phyloP scores from a whole-genome alignment of 306 rosid genomes.

The Crotalaria pallida region DNA sequence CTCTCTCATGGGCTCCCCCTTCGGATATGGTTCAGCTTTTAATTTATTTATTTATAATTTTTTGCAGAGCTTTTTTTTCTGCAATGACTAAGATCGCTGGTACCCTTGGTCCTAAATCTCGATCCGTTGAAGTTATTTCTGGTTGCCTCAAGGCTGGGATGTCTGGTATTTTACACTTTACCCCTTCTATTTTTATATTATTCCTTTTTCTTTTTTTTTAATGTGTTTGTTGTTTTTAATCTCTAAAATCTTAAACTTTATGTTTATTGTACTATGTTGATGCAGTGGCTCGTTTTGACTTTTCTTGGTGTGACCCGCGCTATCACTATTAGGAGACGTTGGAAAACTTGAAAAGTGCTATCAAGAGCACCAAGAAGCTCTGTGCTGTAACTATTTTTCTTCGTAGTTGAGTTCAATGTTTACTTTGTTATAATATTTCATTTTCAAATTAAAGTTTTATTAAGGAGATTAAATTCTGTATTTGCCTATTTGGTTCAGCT shows the following conservation, averaged over 20 bases:
- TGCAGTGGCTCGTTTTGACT: conserved; percentile 97
- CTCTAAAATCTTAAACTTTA: background rate
- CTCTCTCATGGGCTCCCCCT: no score
- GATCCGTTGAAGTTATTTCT: conserved; percentile 70
- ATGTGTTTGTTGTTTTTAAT: no score
- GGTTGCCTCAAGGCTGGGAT: conserved; percentile 89
- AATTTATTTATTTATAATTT: background rate
- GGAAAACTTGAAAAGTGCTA: conserved; percentile 82
- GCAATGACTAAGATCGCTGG: conserved; percentile 99
- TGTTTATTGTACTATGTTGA: conserved; percentile 22
- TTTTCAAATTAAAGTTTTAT: no score
- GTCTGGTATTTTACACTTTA: conserved; percentile 56
- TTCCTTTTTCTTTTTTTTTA: background rate
- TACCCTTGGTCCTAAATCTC: conserved; percentile 88
- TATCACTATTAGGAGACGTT: conserved; percentile 91
- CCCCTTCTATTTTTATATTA: background rate
- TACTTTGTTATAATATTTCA: no score
- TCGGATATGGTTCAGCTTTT: no score
- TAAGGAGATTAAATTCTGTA: no score
- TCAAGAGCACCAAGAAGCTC: conserved; percentile 81
- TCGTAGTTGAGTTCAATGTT: no score
- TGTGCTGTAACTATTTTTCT: conserved; percentile 88
- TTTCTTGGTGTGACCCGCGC: conserved; percentile 74
- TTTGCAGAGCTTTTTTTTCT: conserved; percentile 69
- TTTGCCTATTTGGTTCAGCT: no score